Evolutionary conservation across 495 filamentous ascomycete genomes (phyloP).

Genomic region (Aspergillus carlsbadensis): DNA sequence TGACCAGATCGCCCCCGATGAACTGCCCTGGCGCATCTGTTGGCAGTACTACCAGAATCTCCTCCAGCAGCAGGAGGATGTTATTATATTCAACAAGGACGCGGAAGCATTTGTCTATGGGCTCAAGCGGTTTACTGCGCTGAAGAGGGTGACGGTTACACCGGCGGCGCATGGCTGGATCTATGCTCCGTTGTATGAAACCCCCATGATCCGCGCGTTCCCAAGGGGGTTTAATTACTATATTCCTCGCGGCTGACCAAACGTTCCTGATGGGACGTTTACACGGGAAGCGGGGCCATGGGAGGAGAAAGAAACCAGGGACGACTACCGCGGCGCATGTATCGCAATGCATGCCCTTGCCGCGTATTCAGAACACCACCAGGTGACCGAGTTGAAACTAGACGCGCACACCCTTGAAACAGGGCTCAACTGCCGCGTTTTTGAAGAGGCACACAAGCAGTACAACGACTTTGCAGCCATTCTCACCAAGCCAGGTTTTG

Average conservation of each 20-base stretch:
- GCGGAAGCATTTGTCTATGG: conserved; percentile 22
- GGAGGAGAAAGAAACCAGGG: conserved; percentile 15
- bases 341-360: conserved; percentile 17
- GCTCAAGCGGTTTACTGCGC: conserved; percentile 23
- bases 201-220: conserved; percentile 33
- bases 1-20: neutral
- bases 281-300: conserved; percentile 6
- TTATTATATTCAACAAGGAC: conserved; percentile 20
- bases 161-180: conserved; percentile 29
- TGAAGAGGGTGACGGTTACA: conserved; percentile 29
- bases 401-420: conserved; percentile 18
- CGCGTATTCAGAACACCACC: conserved; percentile 4
- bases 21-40: neutral
- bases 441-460: conserved; percentile 22
- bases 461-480: conserved; percentile 18
- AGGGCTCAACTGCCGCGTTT: conserved; percentile 20
- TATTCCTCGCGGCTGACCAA: conserved; percentile 27
- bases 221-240: conserved; percentile 29
- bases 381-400: conserved; percentile 20
- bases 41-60: conserved; percentile 23
- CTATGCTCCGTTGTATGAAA: conserved; percentile 29
- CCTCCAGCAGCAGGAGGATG: conserved; percentile 17
- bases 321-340: conserved; percentile 20
- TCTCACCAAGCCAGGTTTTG: conserved; percentile 18
- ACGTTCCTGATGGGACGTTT: neutral